Evolutionary conservation across 805 yeast species (phyloP), one percentile per base, ranked within the genome.

Genomic region (Zygoascus bituminiphila): DNA sequence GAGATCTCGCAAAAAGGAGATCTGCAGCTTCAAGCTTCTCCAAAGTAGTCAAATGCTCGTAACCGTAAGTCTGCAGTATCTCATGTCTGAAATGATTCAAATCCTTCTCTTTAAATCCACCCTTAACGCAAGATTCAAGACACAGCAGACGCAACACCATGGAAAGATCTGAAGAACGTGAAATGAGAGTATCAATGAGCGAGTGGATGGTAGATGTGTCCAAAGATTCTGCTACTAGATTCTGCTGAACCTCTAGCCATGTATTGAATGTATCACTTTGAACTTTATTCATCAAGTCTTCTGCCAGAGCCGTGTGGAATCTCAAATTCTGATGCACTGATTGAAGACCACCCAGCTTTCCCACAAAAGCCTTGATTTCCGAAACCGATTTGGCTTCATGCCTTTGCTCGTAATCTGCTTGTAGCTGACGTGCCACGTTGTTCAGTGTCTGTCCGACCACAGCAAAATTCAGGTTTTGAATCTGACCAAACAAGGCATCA

Each of bases 401-500:
- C 45, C 78, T 69, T 45, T 69, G 70, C 46, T 82, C 87, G 60
- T 79, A 86, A 57, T 81, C 81, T 4, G 69, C 67, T 62, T 88
- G 94, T 40, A 93, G 67, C 42, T 72, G 67, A 54, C 78, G 81
- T 0, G 97, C 97, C 49, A 79, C 69, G 22, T 69, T 62, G 62
- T 88, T 89, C 41, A 93, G 71, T 22, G 73, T 72, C 5, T 78
- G 74, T 1, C 97, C 97, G 31, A 89, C 82, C 22, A 80, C 74
- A 1, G 89, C 84, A 63, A 93, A 89, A 54, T 88, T 88, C 48
- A 80, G 65, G 59, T 79, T 77, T 52, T 79, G 77, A 14, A 89
- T 69, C 5, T 72, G 63, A 2, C 66, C 67, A 55, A 70, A 77
- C 5, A 82, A 67, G 9, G 71, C 67, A 54, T 82, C 87, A 14